phyloP scores from a whole-genome alignment of 768 basidiomycete species.

The Podaxis sp. region DNA sequence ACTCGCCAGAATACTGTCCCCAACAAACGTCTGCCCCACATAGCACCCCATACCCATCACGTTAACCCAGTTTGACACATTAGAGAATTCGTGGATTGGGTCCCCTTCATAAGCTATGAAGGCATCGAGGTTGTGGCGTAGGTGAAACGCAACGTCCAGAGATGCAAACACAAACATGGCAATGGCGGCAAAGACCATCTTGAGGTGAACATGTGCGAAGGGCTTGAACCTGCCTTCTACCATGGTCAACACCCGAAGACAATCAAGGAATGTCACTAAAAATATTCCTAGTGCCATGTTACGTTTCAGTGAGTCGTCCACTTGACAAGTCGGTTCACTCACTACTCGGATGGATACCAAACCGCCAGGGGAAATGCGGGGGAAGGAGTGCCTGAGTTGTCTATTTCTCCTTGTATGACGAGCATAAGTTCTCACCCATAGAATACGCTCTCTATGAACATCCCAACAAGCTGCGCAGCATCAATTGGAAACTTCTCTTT shows the following conservation, averaged over 20 bases:
- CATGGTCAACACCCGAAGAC: slow-evolving; percentile 31
- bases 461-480: slow-evolving; percentile 33
- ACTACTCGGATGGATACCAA: not conserved
- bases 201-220: slow-evolving; percentile 23
- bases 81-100: slow-evolving; percentile 28
- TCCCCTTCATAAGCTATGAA: slow-evolving; percentile 31
- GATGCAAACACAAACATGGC: slow-evolving; percentile 37
- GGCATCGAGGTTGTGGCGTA: slow-evolving; percentile 38
- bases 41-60: slow-evolving; percentile 38
- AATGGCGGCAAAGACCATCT: slow-evolving; percentile 32
- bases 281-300: slow-evolving; percentile 25
- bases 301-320: not conserved
- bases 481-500: slow-evolving; percentile 25
- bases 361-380: not conserved
- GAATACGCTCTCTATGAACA: slow-evolving; percentile 38
- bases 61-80: slow-evolving; percentile 35
- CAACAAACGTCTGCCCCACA: slow-evolving; percentile 38
- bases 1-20: slow-evolving; percentile 37
- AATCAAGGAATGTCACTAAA: slow-evolving; percentile 32
- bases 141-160: slow-evolving; percentile 37
- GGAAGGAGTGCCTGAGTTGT: not conserved
- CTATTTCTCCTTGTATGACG: not conserved
- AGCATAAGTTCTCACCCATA: slow-evolving; percentile 23
- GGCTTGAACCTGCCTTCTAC: slow-evolving; percentile 25
- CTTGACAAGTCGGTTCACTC: not conserved